Evolutionary conservation across 306 rosid species (phyloP).

Genomic region (Begonia masoniana): DNA sequence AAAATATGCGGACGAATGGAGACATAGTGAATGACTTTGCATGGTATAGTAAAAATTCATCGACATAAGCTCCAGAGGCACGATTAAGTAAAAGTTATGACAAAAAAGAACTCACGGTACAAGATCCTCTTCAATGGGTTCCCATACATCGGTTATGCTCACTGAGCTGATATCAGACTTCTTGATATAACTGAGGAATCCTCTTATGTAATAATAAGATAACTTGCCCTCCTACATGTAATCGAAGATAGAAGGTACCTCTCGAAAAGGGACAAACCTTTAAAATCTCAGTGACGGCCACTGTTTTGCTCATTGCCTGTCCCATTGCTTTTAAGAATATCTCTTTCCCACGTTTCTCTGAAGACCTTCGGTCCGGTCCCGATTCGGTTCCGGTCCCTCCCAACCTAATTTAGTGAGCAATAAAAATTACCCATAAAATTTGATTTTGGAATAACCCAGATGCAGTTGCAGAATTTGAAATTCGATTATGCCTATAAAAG

Average conservation of each 20-base stretch:
- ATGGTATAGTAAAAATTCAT: no score
- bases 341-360: conserved; percentile 74
- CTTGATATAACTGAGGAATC: conserved; percentile 62
- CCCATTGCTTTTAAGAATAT: conserved; percentile 98
- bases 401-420: no score
- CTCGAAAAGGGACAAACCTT: conserved; percentile 39
- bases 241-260: neutral
- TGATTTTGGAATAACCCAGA: no score
- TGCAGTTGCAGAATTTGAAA: no score
- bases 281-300: conserved; percentile 80
- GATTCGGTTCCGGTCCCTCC: no score
- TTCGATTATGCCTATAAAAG: no score
- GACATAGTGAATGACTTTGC: no score
- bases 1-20: no score
- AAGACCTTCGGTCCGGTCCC: no score
- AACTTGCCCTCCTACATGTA: neutral
- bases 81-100: no score
- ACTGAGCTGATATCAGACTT: conserved; percentile 79
- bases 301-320: conserved; percentile 96
- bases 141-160: conserved; percentile 94
- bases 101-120: conserved; percentile 53
- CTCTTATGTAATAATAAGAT: conserved; percentile 41
- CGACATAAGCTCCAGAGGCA: no score
- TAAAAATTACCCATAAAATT: no score
- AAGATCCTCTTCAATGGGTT: conserved; percentile 99